Conservation (phyloP, 1,139 yeast species). For the Yamadazyma spencermartinsiae region DNA sequence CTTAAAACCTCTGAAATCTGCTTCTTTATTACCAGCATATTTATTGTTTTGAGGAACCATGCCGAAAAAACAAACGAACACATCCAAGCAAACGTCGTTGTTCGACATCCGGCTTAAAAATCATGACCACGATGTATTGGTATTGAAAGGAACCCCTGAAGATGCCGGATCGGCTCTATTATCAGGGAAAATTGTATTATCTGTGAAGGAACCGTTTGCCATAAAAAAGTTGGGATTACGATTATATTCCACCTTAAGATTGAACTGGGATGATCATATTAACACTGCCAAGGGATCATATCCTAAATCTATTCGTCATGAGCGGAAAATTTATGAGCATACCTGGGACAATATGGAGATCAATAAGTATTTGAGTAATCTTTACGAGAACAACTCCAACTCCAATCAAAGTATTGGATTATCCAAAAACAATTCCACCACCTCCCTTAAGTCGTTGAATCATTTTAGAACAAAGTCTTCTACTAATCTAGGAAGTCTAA, state of each 20-base stretch:
- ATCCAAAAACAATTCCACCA: slow-evolving; percentile 30
- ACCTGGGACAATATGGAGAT: slow-evolving; percentile 72
- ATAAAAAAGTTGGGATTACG: slow-evolving; percentile 64
- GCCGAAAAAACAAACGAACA: slow-evolving; percentile 15
- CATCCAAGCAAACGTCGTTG: slow-evolving; percentile 39
- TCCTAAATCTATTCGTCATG: slow-evolving; percentile 57
- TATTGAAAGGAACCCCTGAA: slow-evolving; percentile 72
- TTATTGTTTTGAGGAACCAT: slow-evolving; percentile 5
- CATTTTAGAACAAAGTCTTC: slow-evolving; percentile 35
- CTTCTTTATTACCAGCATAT: no score
- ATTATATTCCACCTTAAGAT: slow-evolving; percentile 61
- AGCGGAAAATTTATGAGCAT: slow-evolving; percentile 69
- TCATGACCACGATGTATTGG: slow-evolving; percentile 74
- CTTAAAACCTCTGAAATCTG: background rate
- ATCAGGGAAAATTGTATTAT: slow-evolving; percentile 74
- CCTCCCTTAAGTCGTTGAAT: slow-evolving; percentile 37
- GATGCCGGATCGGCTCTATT: slow-evolving; percentile 79
- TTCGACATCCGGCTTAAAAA: slow-evolving; percentile 66
- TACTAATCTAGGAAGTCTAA: slow-evolving; percentile 21
- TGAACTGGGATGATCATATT: slow-evolving; percentile 57
- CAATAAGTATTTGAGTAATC: slow-evolving; percentile 27
- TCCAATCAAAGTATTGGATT: slow-evolving; percentile 15
- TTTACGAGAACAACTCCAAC: slow-evolving; percentile 26
- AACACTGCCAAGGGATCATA: slow-evolving; percentile 45
- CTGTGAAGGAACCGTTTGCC: slow-evolving; percentile 73